Evolutionary conservation across 208 protist species (phyloP), one percentile per base, ranked within the genome.

Genomic region (Angomonas deanei): DNA sequence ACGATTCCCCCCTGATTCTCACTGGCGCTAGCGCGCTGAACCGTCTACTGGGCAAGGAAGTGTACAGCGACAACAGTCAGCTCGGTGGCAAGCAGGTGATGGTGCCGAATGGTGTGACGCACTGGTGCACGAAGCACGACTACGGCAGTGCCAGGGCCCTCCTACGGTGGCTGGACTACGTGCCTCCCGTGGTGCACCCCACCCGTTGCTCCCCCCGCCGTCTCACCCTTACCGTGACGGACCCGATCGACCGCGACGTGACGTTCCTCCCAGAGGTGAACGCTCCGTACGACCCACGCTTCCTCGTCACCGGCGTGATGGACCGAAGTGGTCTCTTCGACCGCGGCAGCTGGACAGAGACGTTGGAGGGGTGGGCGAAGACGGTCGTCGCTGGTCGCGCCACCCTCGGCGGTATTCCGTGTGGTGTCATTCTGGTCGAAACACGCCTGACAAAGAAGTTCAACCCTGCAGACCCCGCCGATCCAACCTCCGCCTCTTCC

Each of bases 401-500:
- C 4, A 86, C 96, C 17, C 85, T 99, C 5, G 98, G 97, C 63
- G 98, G 98, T 71, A 97, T 99, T 38, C 97, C 98, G 13, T 84
- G 98, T 52, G 98, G 98, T 67, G 84, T 99, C 26, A 98, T 99
- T 69, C 92, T 97, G 1, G 97, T 98, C 15, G 97, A 99, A 72
- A 99, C 97, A 31, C 88, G 97, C n/a, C 80, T 94, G 17, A 84
- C 96, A 48, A 93, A 98, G 70, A 80, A 91, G 65, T 65, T 94
- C 21, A 88, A 91, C 55, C 97, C 97, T 3, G 97, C 98, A 23
- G 97, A 99, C 64, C 97, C 97, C 15, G 97, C 97, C 33, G 94
- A 98, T 72, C 80, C 86, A 17, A 87, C 78, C 4, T 94, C 86
- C 8, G 52, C 82, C 33, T 75, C 83, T 5, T 73, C 81, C 53